phyloP scores from a whole-genome alignment of 148 eudicot species.

The Pharnaceum exiguum region DNA sequence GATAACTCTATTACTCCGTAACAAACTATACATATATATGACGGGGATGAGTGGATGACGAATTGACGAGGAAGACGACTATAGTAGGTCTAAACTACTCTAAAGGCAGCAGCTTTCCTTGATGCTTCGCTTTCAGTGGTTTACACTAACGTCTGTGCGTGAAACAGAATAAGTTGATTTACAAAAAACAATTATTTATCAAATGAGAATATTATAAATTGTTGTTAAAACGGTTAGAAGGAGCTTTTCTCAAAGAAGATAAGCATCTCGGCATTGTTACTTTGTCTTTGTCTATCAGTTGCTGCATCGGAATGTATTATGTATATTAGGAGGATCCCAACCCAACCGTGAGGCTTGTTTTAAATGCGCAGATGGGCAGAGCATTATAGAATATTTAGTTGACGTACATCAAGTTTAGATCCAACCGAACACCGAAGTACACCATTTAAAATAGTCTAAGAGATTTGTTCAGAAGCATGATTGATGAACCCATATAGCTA shows the following conservation, averaged over 20 bases:
- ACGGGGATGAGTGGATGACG: too few species aligned
- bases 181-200: background rate
- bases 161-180: slow-evolving; percentile 12
- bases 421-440: too few species aligned
- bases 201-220: background rate
- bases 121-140: slow-evolving; percentile 21
- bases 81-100: too few species aligned
- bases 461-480: too few species aligned
- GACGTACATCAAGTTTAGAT: too few species aligned
- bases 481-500: too few species aligned
- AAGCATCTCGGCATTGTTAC: slow-evolving; percentile 27
- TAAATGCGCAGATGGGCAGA: background rate
- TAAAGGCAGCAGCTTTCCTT: slow-evolving; percentile 18
- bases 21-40: too few species aligned
- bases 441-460: too few species aligned
- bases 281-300: slow-evolving; percentile 25
- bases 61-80: slow-evolving; percentile 5
- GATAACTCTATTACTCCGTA: too few species aligned
- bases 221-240: slow-evolving; percentile 14
- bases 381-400: background rate
- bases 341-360: slow-evolving; percentile 1
- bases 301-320: slow-evolving; percentile 7
- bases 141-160: slow-evolving; percentile 13
- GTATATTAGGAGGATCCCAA: slow-evolving; percentile 5
- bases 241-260: slow-evolving; percentile 20